These are phyloP conservation scores for Sugiyamaella xylanicola DNA, from an alignment of 1,139 yeast genomes.

Conservation along the genomic window DNA sequence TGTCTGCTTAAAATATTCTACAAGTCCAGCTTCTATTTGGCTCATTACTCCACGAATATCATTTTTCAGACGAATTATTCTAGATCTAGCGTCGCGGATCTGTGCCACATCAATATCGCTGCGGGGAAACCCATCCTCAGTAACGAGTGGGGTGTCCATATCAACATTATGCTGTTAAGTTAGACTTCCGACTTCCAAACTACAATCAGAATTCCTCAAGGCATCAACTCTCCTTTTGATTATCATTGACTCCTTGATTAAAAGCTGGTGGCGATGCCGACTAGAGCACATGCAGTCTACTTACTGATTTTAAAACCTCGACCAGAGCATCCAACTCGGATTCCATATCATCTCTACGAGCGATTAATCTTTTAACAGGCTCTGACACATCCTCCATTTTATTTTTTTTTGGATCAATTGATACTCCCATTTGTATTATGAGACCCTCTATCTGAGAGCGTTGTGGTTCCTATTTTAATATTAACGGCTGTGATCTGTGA, in stretches of 20 bases:
- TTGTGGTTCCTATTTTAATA: no score
- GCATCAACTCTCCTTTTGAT: no score
- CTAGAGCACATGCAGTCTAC: no score
- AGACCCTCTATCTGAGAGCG: no score
- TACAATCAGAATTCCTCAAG: no score
- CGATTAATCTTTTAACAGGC: constrained; percentile 26
- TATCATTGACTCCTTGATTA: no score
- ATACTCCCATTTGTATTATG: constrained; percentile 10
- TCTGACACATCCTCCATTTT: background rate
- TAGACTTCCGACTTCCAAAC: constrained; percentile 9
- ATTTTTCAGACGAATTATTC: constrained; percentile 66
- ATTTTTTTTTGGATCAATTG: background rate
- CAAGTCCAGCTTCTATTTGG: constrained; percentile 52
- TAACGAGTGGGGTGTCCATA: constrained; percentile 66
- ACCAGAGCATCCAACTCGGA: constrained; percentile 35
- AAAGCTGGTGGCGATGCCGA: no score
- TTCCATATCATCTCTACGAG: constrained; percentile 33
- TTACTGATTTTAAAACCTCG: constrained; percentile 36
- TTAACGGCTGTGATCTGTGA: background rate
- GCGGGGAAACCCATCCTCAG: constrained; percentile 82
- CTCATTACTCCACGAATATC: constrained; percentile 59
- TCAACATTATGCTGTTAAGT: constrained; percentile 46
- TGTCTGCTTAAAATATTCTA: constrained; percentile 45
- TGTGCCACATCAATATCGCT: constrained; percentile 76
- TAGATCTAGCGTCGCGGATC: constrained; percentile 61